Evolutionary conservation across 1,284 basidiomycete genomes (phyloP).

Genomic region (Earliella scabrosa): DNA sequence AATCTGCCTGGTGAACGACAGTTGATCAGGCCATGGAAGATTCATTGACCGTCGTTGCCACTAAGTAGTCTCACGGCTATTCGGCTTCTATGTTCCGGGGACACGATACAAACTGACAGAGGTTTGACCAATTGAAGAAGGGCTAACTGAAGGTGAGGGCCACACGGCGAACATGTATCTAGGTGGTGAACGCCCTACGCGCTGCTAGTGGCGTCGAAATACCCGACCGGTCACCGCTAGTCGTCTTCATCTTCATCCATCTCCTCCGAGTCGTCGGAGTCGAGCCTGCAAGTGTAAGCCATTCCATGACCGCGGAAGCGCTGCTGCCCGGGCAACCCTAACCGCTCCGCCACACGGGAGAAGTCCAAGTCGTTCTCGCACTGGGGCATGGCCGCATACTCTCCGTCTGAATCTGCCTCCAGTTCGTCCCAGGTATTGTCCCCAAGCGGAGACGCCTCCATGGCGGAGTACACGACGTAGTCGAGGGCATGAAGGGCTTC

Average conservation of each 20-base stretch:
- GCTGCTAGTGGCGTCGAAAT: no score
- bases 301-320: background rate
- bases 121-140: no score
- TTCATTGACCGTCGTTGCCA: no score
- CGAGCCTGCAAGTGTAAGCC: background rate
- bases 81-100: no score
- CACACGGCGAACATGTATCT: no score
- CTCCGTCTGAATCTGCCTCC: background rate
- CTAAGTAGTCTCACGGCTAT: no score
- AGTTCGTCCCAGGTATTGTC: slow-evolving; percentile 11
- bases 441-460: slow-evolving; percentile 12
- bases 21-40: no score
- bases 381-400: slow-evolving; percentile 6
- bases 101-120: no score
- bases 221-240: no score
- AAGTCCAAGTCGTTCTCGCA: slow-evolving; percentile 21
- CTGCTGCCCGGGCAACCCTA: background rate
- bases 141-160: no score
- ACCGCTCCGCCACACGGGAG: slow-evolving; percentile 5
- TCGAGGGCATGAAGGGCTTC: slow-evolving; percentile 11
- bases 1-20: no score
- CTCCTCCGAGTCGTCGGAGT: background rate
- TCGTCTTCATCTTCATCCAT: background rate
- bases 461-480: slow-evolving; percentile 11
- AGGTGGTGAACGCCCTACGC: no score